Conservation (phyloP, 352 stramenopile genomes). For the Globisporangium emineosum region DNA sequence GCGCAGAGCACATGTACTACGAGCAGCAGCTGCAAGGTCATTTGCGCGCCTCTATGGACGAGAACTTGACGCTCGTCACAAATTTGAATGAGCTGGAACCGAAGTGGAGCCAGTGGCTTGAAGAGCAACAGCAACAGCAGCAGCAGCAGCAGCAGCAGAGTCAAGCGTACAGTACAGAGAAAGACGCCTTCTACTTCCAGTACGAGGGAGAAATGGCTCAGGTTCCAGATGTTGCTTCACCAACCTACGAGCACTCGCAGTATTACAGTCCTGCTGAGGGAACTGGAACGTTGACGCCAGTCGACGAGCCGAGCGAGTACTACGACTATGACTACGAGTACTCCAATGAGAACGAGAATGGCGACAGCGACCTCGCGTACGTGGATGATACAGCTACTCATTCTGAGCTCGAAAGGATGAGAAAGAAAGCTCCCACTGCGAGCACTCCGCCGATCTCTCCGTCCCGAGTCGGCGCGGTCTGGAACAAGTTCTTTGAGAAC, state of each 20-base stretch:
- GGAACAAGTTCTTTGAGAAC: slow-evolving; percentile 81
- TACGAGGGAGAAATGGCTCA: slow-evolving; percentile 12
- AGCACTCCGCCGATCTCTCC: slow-evolving; percentile 26
- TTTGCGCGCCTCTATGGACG: slow-evolving; percentile 40
- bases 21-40: slow-evolving; percentile 47
- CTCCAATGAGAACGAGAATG: slow-evolving; percentile 6
- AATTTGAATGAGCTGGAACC: slow-evolving; percentile 36
- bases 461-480: slow-evolving; percentile 56
- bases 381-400: neutral
- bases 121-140: neutral
- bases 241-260: neutral
- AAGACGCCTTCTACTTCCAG: slow-evolving; percentile 14
- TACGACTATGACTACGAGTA: slow-evolving; percentile 1
- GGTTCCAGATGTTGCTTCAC: too few species aligned
- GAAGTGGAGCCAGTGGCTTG: slow-evolving; percentile 17
- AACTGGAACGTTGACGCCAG: slow-evolving; percentile 6
- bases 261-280: slow-evolving; percentile 1
- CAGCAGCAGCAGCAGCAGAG: slow-evolving; percentile 4
- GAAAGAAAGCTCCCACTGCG: neutral
- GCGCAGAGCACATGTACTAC: slow-evolving; percentile 38
- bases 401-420: neutral
- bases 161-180: neutral
- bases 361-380: neutral
- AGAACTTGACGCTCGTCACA: slow-evolving; percentile 45
- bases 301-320: neutral